A percentile compares a stretch with the other conserved stretches of the same genome.
Conservation (phyloP, 257 asterid species). For the Leptodermis oblonga region DNA sequence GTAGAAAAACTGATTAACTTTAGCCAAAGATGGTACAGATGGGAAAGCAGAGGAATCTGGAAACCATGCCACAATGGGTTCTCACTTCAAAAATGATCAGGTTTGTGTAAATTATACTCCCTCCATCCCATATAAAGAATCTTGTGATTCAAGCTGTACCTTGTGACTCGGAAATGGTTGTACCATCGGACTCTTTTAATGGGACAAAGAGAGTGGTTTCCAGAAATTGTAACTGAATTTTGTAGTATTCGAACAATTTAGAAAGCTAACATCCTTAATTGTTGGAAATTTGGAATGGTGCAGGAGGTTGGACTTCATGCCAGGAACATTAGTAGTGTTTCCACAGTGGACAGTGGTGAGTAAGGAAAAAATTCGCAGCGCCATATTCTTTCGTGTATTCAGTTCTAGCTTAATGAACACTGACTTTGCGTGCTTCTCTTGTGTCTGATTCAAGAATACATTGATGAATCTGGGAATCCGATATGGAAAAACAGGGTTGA, state of each 20-base stretch:
- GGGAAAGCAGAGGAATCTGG: slow-evolving; percentile 36
- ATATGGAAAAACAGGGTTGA: slow-evolving; percentile 98
- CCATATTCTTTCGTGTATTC: not conserved
- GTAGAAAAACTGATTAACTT: slow-evolving; percentile 4
- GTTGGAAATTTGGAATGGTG: slow-evolving; percentile 16
- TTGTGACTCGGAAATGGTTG: too few relatives aligned
- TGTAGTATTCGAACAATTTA: not conserved
- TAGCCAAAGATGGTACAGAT: slow-evolving; percentile 26
- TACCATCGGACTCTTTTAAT: too few relatives aligned
- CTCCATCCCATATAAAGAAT: too few relatives aligned
- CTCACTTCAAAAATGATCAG: slow-evolving; percentile 37
- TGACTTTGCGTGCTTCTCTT: slow-evolving; percentile 16
- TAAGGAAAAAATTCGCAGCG: slow-evolving; percentile 1
- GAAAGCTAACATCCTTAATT: not conserved
- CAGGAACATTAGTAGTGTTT: slow-evolving; percentile 78
- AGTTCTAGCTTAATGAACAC: slow-evolving; percentile 6
- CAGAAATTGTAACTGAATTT: not conserved
- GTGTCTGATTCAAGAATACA: slow-evolving; percentile 41
- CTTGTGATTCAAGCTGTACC: too few relatives aligned
- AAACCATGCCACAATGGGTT: slow-evolving; percentile 29
- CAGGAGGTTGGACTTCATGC: slow-evolving; percentile 92
- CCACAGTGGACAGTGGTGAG: slow-evolving; percentile 94
- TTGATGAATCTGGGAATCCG: slow-evolving; percentile 81
- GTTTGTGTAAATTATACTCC: slow-evolving; percentile 37
- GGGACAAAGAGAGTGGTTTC: too few relatives aligned